Evolutionary conservation across 805 yeast species (phyloP).

Genomic region (Saccharomycopsis fibuligera): DNA sequence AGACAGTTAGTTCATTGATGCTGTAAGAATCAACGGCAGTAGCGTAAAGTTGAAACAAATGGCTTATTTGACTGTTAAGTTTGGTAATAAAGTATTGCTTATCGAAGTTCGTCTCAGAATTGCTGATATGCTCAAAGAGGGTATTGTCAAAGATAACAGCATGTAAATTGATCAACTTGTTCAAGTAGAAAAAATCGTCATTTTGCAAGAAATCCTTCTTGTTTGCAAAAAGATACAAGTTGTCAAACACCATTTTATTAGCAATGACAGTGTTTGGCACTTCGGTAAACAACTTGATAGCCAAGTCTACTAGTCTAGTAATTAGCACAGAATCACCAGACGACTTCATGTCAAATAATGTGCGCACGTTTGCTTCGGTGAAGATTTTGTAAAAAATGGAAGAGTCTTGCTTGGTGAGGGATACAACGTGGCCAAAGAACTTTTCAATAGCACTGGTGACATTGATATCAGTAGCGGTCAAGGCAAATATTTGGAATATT

Average conservation of each 20-base stretch:
- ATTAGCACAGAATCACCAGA: not conserved
- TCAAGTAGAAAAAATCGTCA: slow-evolving; percentile 7
- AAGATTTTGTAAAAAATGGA: slow-evolving; percentile 2
- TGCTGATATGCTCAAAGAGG: not conserved
- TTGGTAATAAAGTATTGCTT: not conserved
- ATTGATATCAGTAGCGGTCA: not conserved
- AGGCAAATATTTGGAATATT: not conserved
- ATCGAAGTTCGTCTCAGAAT: not conserved
- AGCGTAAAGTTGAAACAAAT: slow-evolving; percentile 1
- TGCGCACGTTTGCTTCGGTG: not conserved
- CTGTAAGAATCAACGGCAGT: not conserved
- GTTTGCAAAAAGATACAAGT: slow-evolving; percentile 2
- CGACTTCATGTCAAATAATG: slow-evolving; percentile 3
- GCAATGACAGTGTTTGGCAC: not conserved
- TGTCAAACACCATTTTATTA: not conserved
- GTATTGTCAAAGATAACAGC: not conserved
- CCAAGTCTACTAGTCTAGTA: slow-evolving; percentile 1
- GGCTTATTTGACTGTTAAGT: not conserved
- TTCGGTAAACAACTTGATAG: not conserved
- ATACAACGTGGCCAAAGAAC: slow-evolving; percentile 9
- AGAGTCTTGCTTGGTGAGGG: not conserved
- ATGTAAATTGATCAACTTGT: slow-evolving; percentile 5
- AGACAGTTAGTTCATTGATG: not conserved
- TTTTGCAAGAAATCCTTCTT: not conserved
- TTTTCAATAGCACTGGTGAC: slow-evolving; percentile 8